Conservation (phyloP, 768 basidiomycete genomes). For the Russula lepida region DNA sequence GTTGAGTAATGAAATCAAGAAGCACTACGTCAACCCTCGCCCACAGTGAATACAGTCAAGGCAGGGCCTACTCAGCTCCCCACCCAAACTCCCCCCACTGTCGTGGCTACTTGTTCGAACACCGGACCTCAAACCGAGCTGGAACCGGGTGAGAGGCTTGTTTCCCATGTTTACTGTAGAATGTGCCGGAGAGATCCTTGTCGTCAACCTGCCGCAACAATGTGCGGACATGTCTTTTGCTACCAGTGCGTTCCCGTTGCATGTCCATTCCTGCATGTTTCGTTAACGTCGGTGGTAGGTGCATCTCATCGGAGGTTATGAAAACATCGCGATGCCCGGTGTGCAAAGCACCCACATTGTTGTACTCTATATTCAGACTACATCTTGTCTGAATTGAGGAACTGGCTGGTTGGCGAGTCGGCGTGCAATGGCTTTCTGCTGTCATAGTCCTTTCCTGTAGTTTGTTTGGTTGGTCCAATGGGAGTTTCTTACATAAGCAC, state of each 20-base stretch:
- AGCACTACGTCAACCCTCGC: not conserved
- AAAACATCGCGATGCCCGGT: constrained; percentile 43
- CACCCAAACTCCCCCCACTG: not conserved
- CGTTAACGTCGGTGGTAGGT: constrained; percentile 30
- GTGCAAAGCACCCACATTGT: constrained; percentile 40
- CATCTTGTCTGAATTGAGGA: constrained; percentile 24
- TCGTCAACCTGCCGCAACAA: constrained; percentile 46
- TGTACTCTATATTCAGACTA: constrained; percentile 51
- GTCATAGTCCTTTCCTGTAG: not conserved
- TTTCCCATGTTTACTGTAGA: constrained; percentile 34
- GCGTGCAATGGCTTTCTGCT: not conserved
- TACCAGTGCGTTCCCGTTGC: constrained; percentile 33
- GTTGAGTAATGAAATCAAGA: not conserved
- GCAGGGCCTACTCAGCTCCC: not conserved
- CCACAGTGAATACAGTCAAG: not conserved
- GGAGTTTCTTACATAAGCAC: constrained; percentile 14
- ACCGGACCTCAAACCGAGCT: not conserved
- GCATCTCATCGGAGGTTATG: constrained; percentile 44
- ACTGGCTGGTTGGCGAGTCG: not conserved
- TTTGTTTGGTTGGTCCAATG: not conserved
- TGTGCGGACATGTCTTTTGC: constrained; percentile 60
- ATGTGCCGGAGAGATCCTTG: constrained; percentile 42
- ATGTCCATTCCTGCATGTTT: not conserved
- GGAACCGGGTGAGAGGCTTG: constrained; percentile 4
- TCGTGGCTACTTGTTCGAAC: not conserved